Percentiles rank a stretch among this genome's conserved stretches.
phyloP scores from a whole-genome alignment of 805 yeast species.

The Myxozyma kluyveri region DNA sequence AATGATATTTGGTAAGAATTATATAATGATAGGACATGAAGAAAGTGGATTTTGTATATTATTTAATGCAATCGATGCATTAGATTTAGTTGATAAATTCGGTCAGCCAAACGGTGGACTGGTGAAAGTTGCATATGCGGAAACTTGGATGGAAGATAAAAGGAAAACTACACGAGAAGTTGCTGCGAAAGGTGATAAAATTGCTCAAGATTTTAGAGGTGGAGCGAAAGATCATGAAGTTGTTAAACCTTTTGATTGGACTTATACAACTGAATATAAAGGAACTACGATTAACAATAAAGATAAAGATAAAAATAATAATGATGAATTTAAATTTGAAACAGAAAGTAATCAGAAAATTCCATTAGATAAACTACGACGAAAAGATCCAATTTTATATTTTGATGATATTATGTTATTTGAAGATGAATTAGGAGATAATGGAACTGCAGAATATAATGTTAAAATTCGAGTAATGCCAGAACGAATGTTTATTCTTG shows the following conservation, averaged over 20 bases:
- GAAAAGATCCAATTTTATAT: conserved; percentile 81
- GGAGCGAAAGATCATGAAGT: conserved; percentile 57
- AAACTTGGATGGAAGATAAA: conserved; percentile 63
- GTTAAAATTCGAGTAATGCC: conserved; percentile 89
- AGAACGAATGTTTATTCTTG: conserved; percentile 66
- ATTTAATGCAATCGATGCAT: conserved; percentile 77
- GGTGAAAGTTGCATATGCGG: conserved; percentile 77
- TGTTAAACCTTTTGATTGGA: conserved; percentile 92
- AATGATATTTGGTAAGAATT: conserved; percentile 91
- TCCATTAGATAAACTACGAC: conserved; percentile 67
- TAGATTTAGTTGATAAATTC: conserved; percentile 55
- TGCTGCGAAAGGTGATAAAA: background rate
- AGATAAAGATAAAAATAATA: too few relatives aligned
- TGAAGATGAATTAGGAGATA: conserved; percentile 96
- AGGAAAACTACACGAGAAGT: background rate
- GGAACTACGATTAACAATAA: too few relatives aligned
- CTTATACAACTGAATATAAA: conserved; percentile 75
- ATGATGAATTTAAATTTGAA: conserved; percentile 19
- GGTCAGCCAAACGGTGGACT: conserved; percentile 47
- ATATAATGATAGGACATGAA: conserved; percentile 51
- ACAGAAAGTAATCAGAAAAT: conserved; percentile 44
- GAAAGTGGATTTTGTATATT: conserved; percentile 48
- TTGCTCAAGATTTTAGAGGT: conserved; percentile 35
- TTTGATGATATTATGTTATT: conserved; percentile 84
- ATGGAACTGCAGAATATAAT: conserved; percentile 77